Percentiles rank a stretch among this genome's conserved stretches.
Conservation (phyloP, 192 early-diverging fungal species). For the Diversispora epigaea region DNA sequence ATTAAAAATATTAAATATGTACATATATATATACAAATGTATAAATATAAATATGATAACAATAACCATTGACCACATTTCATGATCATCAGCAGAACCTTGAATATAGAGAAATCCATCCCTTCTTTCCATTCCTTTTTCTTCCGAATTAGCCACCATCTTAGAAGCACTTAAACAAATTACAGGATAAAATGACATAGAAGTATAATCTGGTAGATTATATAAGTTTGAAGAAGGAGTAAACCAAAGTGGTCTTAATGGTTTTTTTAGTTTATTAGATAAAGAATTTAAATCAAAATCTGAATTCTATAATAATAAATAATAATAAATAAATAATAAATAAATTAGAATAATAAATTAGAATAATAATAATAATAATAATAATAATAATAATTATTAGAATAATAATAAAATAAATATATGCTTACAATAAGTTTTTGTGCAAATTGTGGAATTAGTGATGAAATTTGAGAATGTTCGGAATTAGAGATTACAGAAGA, state of each 20-base stretch:
- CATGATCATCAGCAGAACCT: constrained; percentile 88
- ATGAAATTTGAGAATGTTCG: constrained; percentile 68
- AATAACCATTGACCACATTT: constrained; percentile 69
- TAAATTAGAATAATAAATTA: too few relatives aligned
- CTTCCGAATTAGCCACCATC: constrained; percentile 30
- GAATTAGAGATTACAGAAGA: constrained; percentile 64
- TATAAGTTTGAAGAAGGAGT: constrained; percentile 59
- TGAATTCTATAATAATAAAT: constrained; percentile 33
- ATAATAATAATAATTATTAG: too few relatives aligned
- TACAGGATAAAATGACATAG: constrained; percentile 68
- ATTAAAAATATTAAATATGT: not conserved
- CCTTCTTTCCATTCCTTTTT: constrained; percentile 45
- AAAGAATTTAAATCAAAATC: constrained; percentile 42
- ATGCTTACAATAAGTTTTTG: constrained; percentile 50
- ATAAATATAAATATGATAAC: not conserved
- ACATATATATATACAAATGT: too few relatives aligned
- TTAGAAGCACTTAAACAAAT: constrained; percentile 76
- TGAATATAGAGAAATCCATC: constrained; percentile 78
- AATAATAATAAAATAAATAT: not conserved
- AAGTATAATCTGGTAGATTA: constrained; percentile 48
- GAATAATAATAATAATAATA: not conserved
- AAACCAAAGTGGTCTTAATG: constrained; percentile 83
- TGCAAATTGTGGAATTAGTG: constrained; percentile 57
- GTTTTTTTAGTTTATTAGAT: constrained; percentile 49
- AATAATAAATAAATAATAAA: too few relatives aligned